These are phyloP conservation scores for Medicago ruthenica DNA, from an alignment of 306 rosid genomes.

Conservation along the genomic window DNA sequence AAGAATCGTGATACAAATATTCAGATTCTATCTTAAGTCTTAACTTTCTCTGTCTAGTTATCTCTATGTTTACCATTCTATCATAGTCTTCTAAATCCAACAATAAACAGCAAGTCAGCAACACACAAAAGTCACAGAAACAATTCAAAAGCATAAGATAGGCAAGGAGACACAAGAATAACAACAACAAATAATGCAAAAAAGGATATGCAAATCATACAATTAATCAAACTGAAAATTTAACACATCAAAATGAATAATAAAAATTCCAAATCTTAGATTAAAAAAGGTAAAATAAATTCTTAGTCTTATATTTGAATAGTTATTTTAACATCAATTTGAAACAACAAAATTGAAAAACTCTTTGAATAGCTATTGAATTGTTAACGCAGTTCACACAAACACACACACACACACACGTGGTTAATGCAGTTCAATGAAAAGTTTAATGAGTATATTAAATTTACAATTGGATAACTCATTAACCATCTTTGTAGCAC, in stretches of 20 bases:
- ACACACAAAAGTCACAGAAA: slow-evolving; percentile 8
- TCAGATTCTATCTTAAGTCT: background rate
- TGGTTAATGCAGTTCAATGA: too few species aligned
- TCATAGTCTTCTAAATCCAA: slow-evolving; percentile 19
- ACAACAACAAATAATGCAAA: background rate
- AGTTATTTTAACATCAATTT: too few species aligned
- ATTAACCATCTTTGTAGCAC: too few species aligned
- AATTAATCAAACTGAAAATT: background rate
- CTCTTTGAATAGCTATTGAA: background rate
- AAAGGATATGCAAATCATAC: background rate
- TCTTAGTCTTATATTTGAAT: background rate
- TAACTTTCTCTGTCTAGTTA: background rate
- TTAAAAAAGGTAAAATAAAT: background rate
- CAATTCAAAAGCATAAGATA: background rate
- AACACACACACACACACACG: too few species aligned
- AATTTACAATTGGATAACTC: too few species aligned
- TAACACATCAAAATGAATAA: background rate
- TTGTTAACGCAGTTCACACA: too few species aligned
- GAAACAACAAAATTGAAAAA: background rate
- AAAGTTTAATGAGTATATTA: too few species aligned
- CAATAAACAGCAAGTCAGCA: slow-evolving; percentile 12
- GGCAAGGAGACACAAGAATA: slow-evolving; percentile 14
- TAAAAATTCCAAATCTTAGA: background rate
- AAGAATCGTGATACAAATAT: background rate
- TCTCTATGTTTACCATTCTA: background rate